A percentile compares a stretch with the other conserved stretches of the same genome.
These are phyloP conservation scores for Candida adriatica DNA, from an alignment of 805 yeast species.

Conservation along the genomic window DNA sequence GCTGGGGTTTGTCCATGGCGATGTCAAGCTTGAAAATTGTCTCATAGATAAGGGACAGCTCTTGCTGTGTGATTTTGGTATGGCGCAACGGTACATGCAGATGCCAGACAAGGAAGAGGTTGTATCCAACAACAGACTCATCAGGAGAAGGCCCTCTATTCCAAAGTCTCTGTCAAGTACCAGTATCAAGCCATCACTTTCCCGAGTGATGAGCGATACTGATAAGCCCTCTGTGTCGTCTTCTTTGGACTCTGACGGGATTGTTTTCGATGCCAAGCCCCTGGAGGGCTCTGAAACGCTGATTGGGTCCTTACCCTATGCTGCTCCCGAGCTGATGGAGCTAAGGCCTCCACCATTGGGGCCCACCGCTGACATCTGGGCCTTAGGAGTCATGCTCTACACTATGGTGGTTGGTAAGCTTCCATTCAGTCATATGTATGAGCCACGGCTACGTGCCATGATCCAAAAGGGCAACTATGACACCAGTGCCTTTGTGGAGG, in stretches of 20 bases:
- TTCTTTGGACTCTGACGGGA: slow-evolving; percentile 4
- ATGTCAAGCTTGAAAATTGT: slow-evolving; percentile 68
- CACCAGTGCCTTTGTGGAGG: slow-evolving; percentile 34
- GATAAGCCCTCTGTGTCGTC: slow-evolving; percentile 3
- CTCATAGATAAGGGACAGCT: slow-evolving; percentile 39
- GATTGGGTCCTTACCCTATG: slow-evolving; percentile 88
- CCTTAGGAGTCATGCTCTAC: slow-evolving; percentile 72
- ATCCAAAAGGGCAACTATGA: slow-evolving; percentile 64
- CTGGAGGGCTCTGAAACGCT: slow-evolving; percentile 7
- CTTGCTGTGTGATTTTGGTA: slow-evolving; percentile 84
- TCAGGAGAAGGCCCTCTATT: slow-evolving; percentile 24
- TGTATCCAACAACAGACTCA: slow-evolving; percentile 21
- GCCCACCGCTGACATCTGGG: slow-evolving; percentile 83
- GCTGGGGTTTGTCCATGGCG: slow-evolving; percentile 66
- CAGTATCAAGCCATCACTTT: slow-evolving; percentile 8
- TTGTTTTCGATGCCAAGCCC: slow-evolving; percentile 14
- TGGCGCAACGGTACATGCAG: slow-evolving; percentile 38
- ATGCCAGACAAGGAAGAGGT: slow-evolving; percentile 16
- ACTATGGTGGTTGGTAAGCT: slow-evolving; percentile 67
- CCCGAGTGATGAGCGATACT: slow-evolving; percentile 27
- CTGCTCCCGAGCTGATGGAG: slow-evolving; percentile 76
- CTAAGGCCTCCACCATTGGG: slow-evolving; percentile 56
- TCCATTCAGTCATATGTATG: slow-evolving; percentile 81
- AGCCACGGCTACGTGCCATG: slow-evolving; percentile 68
- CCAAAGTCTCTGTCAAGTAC: slow-evolving; percentile 29